Evolutionary conservation across 345 rosid genomes (phyloP), one percentile per base, ranked within the genome.

Genomic region (Luvunga scandens): DNA sequence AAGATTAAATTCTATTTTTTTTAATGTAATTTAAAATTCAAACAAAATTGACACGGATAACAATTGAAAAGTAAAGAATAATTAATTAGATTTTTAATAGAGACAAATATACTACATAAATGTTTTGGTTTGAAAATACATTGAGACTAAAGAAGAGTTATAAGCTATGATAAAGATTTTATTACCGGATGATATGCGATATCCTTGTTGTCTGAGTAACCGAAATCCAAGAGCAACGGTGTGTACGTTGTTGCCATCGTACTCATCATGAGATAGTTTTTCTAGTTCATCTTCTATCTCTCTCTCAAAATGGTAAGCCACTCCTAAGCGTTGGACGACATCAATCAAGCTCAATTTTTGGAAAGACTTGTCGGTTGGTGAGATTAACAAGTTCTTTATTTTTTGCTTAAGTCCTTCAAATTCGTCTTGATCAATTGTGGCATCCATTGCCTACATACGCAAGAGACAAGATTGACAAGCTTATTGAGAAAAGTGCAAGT

Each of bases 171-270:
- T 2, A 9, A 39, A 9, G 45, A 39, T 39, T 39, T 39, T 39
- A 9, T 39, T 39, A 86, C 86, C 81, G n/a, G 72, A 59, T 2
- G 79, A 48, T 65, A 66, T 50, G 33, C 12, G 4, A 8, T 68
- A 60, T 25, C 86, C 87, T 12, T 79, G 80, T 18, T 84, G 83
- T 33, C 87, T 70, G 2, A 84, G 77, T 27, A 86, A 65, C 12
- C 87, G 79, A 61, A 84, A 86, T 21, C 59, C 69, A 48, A 84
- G 83, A 19, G 87, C 73, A 2, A 57, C 48, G 0, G 38, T 13
- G 34, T 72, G 28, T 0, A 84, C 80, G 21, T 81, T 70, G 8
- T 33, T 9, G 12, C 33, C 45, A 2, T 73, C 30, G 7, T 66
- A 60, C 18, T 0, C 13, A 9, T 18, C 36, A 13, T 21, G 28